Conservation (phyloP, 1,139 yeast species). For the Wickerhamomyces sp. region DNA sequence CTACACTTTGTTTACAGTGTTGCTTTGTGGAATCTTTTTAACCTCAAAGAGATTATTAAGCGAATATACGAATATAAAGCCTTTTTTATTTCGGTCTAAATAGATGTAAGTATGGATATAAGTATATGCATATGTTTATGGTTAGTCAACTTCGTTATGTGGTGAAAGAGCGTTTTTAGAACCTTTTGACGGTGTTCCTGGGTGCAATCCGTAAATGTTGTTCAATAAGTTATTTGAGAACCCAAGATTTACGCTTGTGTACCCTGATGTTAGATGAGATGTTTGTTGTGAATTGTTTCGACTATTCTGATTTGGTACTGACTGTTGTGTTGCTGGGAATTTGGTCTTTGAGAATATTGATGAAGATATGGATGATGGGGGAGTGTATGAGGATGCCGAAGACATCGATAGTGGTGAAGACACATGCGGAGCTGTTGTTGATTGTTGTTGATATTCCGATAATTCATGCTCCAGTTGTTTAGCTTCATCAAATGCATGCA, state of each 20-base stretch:
- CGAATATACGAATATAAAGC: too few species aligned
- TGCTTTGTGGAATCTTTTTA: too few species aligned
- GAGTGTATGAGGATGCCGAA: background rate
- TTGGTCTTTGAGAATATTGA: background rate
- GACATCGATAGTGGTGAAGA: background rate
- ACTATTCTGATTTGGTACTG: background rate
- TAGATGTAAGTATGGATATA: too few species aligned
- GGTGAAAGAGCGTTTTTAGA: constrained; percentile 8
- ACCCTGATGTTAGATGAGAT: constrained; percentile 10
- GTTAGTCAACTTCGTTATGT: constrained; percentile 18
- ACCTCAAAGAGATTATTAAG: too few species aligned
- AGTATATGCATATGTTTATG: too few species aligned
- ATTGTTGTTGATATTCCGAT: constrained; percentile 6
- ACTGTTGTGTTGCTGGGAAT: background rate
- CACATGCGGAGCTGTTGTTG: background rate
- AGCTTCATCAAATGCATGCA: constrained; percentile 34
- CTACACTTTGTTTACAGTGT: too few species aligned
- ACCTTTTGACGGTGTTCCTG: constrained; percentile 6
- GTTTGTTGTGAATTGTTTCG: background rate
- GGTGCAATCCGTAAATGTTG: constrained; percentile 23
- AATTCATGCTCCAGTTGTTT: constrained; percentile 28
- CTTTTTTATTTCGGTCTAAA: too few species aligned
- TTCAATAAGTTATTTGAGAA: constrained; percentile 19
- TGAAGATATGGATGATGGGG: constrained; percentile 1
- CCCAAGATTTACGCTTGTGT: constrained; percentile 15